These are phyloP conservation scores for Earliella scabrosa DNA, from an alignment of 1,284 basidiomycete species.

Conservation along the genomic window DNA sequence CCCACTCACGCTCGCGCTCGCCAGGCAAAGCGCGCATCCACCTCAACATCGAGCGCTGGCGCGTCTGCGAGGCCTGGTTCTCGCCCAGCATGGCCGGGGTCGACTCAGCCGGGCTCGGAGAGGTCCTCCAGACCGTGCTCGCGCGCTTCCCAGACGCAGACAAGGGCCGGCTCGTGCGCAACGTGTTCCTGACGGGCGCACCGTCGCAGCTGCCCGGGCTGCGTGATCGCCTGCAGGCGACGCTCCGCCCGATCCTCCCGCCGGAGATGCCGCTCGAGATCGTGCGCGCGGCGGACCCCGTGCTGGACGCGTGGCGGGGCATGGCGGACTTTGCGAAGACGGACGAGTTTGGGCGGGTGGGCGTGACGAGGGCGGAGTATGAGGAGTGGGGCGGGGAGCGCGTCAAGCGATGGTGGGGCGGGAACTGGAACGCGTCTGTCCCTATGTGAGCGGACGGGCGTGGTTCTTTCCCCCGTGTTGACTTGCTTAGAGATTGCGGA, in stretches of 20 bases:
- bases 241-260: constrained; percentile 81
- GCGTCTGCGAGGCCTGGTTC: constrained; percentile 94
- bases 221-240: constrained; percentile 65
- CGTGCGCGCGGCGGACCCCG: constrained; percentile 65
- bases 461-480: neutral
- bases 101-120: constrained; percentile 93
- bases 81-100: constrained; percentile 93
- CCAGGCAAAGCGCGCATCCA: constrained; percentile 78
- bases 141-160: constrained; percentile 77
- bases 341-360: constrained; percentile 57
- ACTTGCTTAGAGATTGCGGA: neutral
- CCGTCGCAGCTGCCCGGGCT: constrained; percentile 82
- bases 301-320: constrained; percentile 88
- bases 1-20: neutral
- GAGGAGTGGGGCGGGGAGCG: constrained; percentile 91
- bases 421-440: constrained; percentile 69
- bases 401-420: constrained; percentile 81
- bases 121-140: constrained; percentile 88
- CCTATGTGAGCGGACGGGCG: constrained; percentile 13
- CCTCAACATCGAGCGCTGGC: constrained; percentile 91
- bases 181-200: constrained; percentile 91
- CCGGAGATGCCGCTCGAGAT: constrained; percentile 76
- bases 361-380: constrained; percentile 82
- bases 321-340: constrained; percentile 85
- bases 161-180: constrained; percentile 51